Conservation (phyloP, 371 early-diverging fungal genomes). For the Zychaea mexicana region DNA sequence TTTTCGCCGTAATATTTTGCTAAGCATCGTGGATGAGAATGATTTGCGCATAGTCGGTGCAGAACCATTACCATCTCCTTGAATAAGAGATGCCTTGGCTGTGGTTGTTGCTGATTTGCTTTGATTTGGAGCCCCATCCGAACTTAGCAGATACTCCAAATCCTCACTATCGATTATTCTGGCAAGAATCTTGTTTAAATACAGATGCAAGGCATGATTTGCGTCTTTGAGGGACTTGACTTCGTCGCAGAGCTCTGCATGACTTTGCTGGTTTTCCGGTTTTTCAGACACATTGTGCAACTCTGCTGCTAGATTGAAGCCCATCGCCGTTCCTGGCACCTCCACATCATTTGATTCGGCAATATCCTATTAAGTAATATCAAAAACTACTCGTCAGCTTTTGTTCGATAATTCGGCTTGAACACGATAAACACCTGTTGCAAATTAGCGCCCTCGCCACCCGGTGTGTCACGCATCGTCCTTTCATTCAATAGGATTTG, state of each 20-base stretch:
- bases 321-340: not conserved
- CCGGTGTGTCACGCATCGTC: not conserved
- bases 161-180: conserved; percentile 43
- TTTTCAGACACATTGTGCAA: conserved; percentile 42
- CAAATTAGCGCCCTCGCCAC: conserved; percentile 1
- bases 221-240: conserved; percentile 52
- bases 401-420: too few relatives aligned
- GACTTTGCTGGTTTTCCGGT: conserved; percentile 13
- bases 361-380: not conserved
- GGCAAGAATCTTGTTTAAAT: conserved; percentile 69
- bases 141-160: conserved; percentile 21
- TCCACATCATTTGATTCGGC: not conserved
- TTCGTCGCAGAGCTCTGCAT: conserved; percentile 48
- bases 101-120: conserved; percentile 16
- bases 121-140: too few relatives aligned
- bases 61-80: not conserved
- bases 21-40: not conserved
- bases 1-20: not conserved
- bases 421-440: conserved; percentile 4
- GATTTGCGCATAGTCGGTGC: not conserved
- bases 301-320: conserved; percentile 57
- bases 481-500: conserved; percentile 29
- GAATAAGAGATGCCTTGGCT: not conserved
- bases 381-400: too few relatives aligned
- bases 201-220: conserved; percentile 61